Conservation (phyloP, 1,284 basidiomycete genomes). For the Cryptococcus sp. region DNA sequence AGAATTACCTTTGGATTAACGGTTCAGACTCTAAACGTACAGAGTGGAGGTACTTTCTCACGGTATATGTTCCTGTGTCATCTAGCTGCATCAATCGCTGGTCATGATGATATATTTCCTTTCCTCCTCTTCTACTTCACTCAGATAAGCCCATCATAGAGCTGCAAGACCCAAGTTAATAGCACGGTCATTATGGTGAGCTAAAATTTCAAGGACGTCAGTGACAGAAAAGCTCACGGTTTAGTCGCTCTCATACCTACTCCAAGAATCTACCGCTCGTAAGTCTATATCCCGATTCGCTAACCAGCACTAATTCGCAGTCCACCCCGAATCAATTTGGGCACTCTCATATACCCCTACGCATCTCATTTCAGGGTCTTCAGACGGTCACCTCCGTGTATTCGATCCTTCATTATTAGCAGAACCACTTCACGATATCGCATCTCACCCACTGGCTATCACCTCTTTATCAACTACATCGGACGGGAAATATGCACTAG, state of each 20-base stretch:
- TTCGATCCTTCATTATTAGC: slow-evolving; percentile 52
- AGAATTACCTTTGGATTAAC: too few relatives aligned
- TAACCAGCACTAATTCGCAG: slow-evolving; percentile 11
- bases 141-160: too few relatives aligned
- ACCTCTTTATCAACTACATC: slow-evolving; percentile 63
- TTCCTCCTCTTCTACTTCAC: too few relatives aligned
- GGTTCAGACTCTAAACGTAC: too few relatives aligned
- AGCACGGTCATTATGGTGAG: too few relatives aligned
- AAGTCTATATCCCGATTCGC: neutral
- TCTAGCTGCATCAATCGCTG: neutral
- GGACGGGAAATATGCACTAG: slow-evolving; percentile 61
- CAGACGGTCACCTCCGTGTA: slow-evolving; percentile 41
- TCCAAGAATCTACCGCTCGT: slow-evolving; percentile 38
- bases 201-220: too few relatives aligned
- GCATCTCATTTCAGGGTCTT: slow-evolving; percentile 33
- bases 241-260: slow-evolving; percentile 38
- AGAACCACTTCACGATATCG: slow-evolving; percentile 59
- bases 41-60: too few relatives aligned
- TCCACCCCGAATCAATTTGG: slow-evolving; percentile 38
- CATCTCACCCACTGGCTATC: slow-evolving; percentile 69
- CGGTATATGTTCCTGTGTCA: too few relatives aligned
- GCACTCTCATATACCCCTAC: slow-evolving; percentile 29
- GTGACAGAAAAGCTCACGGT: too few relatives aligned
- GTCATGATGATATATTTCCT: too few relatives aligned
- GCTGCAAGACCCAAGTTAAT: too few relatives aligned